Conservation (phyloP, 2,329 filamentous ascomycete genomes). For the Apiospora kogelbergensis region DNA sequence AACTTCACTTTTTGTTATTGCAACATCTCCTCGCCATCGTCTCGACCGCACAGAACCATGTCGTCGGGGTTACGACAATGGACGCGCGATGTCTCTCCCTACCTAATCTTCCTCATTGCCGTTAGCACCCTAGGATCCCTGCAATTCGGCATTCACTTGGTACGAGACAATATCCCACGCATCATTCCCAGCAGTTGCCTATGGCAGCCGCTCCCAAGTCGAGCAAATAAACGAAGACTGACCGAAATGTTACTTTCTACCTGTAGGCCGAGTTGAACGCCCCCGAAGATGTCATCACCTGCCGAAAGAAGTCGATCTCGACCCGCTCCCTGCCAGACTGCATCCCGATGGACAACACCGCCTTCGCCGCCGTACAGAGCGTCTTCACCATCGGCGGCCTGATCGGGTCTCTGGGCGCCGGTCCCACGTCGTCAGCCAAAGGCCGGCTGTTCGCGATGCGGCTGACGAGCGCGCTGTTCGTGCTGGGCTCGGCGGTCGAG, state of each 20-base stretch:
- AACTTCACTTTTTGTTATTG: not conserved
- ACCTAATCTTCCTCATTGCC: conserved; percentile 74
- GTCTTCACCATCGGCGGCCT: conserved; percentile 91
- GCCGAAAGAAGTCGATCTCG: conserved; percentile 60
- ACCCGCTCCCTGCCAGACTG: conserved; percentile 64
- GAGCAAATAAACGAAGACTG: not conserved
- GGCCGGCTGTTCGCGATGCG: conserved; percentile 78
- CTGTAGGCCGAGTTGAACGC: conserved; percentile 87
- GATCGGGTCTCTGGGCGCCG: conserved; percentile 75
- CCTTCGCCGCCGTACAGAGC: conserved; percentile 85
- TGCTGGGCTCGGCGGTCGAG: conserved; percentile 74
- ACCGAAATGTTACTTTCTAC: conserved; percentile 15
- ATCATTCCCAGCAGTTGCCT: not conserved
- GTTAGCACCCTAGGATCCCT: conserved; percentile 83
- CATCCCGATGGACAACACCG: conserved; percentile 79
- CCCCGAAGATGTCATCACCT: conserved; percentile 90
- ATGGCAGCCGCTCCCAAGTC: not conserved
- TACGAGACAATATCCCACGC: conserved; percentile 41
- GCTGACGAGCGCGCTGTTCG: conserved; percentile 73
- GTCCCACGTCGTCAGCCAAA: conserved; percentile 73
- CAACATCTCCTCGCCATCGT: no score
- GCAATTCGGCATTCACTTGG: conserved; percentile 92
- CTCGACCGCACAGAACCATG: not conserved
- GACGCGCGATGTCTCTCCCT: conserved; percentile 60
- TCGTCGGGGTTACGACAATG: not conserved